phyloP scores from a whole-genome alignment of 768 basidiomycete genomes.

The Kwoniella sp. region DNA sequence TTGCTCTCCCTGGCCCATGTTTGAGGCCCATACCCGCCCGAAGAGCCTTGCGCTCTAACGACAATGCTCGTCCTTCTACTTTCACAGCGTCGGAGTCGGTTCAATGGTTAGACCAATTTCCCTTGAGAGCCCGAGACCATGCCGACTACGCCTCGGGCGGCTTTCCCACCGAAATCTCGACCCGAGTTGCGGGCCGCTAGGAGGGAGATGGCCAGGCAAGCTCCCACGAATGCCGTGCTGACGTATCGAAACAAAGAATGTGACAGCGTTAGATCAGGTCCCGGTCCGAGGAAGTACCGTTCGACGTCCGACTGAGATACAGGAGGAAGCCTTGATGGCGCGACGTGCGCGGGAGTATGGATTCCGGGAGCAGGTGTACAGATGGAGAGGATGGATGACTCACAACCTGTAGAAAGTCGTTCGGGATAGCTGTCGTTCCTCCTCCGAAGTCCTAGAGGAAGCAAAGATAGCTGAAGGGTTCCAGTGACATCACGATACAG shows the following conservation, averaged over 20 bases:
- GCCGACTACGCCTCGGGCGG: constrained; percentile 38
- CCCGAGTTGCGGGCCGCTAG: constrained; percentile 45
- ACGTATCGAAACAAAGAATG: neutral
- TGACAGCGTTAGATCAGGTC: no score
- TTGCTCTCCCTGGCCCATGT: no score
- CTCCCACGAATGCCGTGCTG: constrained; percentile 55
- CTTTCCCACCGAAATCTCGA: constrained; percentile 40
- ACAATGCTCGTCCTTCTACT: no score
- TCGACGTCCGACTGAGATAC: no score
- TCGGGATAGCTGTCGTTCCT: constrained; percentile 53
- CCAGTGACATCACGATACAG: no score
- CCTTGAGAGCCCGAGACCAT: constrained; percentile 37
- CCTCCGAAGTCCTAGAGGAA: constrained; percentile 55
- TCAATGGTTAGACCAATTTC: constrained; percentile 40
- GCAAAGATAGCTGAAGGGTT: constrained; percentile 57
- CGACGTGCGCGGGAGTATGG: no score
- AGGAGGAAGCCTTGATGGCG: no score
- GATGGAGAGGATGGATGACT: constrained; percentile 16
- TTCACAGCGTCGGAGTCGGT: no score
- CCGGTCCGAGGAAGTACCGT: no score
- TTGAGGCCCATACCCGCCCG: no score
- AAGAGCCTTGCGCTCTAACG: no score
- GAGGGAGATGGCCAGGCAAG: constrained; percentile 55
- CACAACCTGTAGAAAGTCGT: constrained; percentile 56
- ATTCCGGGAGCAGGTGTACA: neutral